These are phyloP conservation scores for Breynia disticha DNA, from an alignment of 441 rosid species.

Conservation along the genomic window DNA sequence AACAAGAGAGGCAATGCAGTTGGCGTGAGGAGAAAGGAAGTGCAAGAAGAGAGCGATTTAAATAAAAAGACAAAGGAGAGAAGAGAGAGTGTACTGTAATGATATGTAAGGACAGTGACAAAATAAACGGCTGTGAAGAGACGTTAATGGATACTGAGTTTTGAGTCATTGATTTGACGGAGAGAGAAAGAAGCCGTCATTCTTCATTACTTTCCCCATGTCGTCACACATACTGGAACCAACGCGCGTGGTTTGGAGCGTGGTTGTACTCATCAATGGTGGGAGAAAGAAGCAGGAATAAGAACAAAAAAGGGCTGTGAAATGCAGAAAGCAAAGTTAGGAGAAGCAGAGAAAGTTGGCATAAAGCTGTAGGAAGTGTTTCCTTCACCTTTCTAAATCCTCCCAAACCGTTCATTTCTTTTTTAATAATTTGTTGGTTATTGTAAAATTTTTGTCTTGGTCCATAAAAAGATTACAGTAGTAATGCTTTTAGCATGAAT, in stretches of 20 bases:
- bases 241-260: not conserved
- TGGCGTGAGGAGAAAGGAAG: constrained; percentile 76
- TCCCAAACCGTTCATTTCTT: not conserved
- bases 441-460: too few species aligned
- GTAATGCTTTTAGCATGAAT: too few species aligned
- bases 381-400: not conserved
- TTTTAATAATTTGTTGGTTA: too few species aligned
- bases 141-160: constrained; percentile 14
- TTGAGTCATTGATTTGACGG: not conserved
- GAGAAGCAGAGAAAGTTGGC: constrained; percentile 11
- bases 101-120: constrained; percentile 12
- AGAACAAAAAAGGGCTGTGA: not conserved
- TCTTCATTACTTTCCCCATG: constrained; percentile 38
- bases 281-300: not conserved
- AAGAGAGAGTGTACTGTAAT: constrained; percentile 9
- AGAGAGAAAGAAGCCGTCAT: constrained; percentile 33
- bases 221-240: not conserved
- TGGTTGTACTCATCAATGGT: not conserved
- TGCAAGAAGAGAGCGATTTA: constrained; percentile 34
- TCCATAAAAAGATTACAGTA: too few species aligned
- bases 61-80: constrained; percentile 34
- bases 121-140: constrained; percentile 68
- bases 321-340: constrained; percentile 8
- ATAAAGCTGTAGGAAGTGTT: constrained; percentile 23
- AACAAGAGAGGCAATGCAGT: constrained; percentile 40